Conservation (phyloP, 805 yeast genomes). For the Jamesozyma lodderae region DNA sequence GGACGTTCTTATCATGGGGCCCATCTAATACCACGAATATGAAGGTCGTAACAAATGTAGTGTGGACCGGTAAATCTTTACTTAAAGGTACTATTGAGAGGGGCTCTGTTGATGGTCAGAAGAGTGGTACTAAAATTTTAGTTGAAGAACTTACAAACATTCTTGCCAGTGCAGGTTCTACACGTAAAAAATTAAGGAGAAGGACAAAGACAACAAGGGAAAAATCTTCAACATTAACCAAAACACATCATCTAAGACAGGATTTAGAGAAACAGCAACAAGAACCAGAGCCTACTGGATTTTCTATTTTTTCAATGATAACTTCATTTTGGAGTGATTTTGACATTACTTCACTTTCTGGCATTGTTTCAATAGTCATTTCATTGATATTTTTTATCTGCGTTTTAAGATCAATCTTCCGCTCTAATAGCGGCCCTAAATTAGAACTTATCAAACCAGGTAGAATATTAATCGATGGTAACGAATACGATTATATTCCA, state of each 20-base stretch:
- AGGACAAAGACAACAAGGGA: conserved; percentile 5
- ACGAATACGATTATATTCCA: conserved; percentile 34
- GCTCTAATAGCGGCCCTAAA: conserved; percentile 4
- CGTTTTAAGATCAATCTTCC: conserved; percentile 7
- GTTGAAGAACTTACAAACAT: conserved; percentile 34
- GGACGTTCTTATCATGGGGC: conserved; percentile 57
- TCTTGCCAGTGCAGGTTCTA: conserved; percentile 18
- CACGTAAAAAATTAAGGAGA: conserved; percentile 5
- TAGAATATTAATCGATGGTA: conserved; percentile 29
- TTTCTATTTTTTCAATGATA: conserved; percentile 1
- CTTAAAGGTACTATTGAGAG: conserved; percentile 68
- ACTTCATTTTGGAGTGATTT: conserved; percentile 8
- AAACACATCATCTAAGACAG: no score
- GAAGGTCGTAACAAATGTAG: conserved; percentile 47
- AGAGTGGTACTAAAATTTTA: conserved; percentile 41
- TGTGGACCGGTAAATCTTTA: conserved; percentile 72
- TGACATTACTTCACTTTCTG: conserved; percentile 16
- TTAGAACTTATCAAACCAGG: conserved; percentile 21
- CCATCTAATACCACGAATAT: conserved; percentile 48
- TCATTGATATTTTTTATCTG: conserved; percentile 6
- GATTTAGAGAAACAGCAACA: neutral
- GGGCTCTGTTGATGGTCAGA: conserved; percentile 70
- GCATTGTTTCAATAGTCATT: conserved; percentile 7
- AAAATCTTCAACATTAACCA: neutral
- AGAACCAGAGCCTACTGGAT: neutral